A percentile compares a stretch with the other conserved stretches of the same genome.
phyloP scores from a whole-genome alignment of 192 early-diverging fungal species.

The Entophlyctis luteolus region DNA sequence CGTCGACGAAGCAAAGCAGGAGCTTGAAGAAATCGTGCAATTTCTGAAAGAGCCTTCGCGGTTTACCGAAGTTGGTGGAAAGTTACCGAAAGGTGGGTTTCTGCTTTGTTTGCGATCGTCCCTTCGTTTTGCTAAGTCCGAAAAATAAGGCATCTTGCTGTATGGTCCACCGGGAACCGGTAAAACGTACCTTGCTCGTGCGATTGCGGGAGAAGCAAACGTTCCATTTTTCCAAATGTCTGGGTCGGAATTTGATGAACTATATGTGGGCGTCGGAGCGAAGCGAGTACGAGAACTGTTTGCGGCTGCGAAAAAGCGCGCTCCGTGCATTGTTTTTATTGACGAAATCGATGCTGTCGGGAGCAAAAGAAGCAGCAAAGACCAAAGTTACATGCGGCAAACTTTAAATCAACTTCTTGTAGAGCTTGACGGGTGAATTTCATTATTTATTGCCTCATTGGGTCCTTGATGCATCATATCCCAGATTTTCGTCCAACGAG shows the following conservation, averaged over 20 bases:
- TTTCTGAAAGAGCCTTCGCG: constrained; percentile 89
- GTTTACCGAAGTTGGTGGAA: constrained; percentile 90
- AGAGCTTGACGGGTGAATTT: constrained; percentile 82
- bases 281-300: constrained; percentile 81
- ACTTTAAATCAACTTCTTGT: constrained; percentile 98
- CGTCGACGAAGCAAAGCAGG: constrained; percentile 96
- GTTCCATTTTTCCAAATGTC: constrained; percentile 99
- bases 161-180: constrained; percentile 92
- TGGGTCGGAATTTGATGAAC: constrained; percentile 97
- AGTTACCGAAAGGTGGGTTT: constrained; percentile 85
- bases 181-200: constrained; percentile 93
- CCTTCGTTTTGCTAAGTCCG: background rate
- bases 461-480: background rate
- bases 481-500: constrained; percentile 80
- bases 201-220: constrained; percentile 94
- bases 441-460: background rate
- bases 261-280: constrained; percentile 96
- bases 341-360: constrained; percentile 99
- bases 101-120: background rate
- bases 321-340: constrained; percentile 82
- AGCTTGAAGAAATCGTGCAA: constrained; percentile 92
- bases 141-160: constrained; percentile 44
- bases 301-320: constrained; percentile 53
- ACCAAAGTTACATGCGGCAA: constrained; percentile 96
- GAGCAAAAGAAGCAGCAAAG: constrained; percentile 84